Evolutionary conservation across 768 basidiomycete species (phyloP), one percentile per base, ranked within the genome.

Genomic region (Gelatoporia subvermispora): DNA sequence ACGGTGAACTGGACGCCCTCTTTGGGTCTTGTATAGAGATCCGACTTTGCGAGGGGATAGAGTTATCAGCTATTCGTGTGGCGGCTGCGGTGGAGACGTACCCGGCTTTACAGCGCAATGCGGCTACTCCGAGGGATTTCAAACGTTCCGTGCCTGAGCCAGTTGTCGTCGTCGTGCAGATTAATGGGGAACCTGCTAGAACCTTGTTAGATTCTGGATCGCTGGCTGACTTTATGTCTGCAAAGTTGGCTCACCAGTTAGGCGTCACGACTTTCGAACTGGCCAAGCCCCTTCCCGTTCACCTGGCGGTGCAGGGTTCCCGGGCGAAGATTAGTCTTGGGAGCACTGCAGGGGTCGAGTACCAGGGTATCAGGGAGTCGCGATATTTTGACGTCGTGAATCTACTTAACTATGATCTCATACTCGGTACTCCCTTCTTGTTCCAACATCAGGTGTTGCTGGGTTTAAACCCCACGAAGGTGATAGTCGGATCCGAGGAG

Each of bases 261-360:
- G 53, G 47, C 28, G 22, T 60, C 18, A 11, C 34, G 25, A 2
- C 31, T 7, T n/a, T 23, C 8, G 31, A 39, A 15, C 43, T 58
- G 13, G 49, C 39, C 22, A 57, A 57, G 38, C 58, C 53, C 4
- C 18, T 60, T 11, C 45, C 60, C 0, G 37, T 75, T 0, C 68
- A 72, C 13, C 53, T 78, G 1, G 74, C 73, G 0, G 67, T 71
- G 0, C 65, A 70, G 25, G 76, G 73, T 0, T 76, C 73, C 0
- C 41, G 64, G 0, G 63, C 70, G 0, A 67, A 67, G 43, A 58
- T 76, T 0, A 74, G 68, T 43, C 59, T 31, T 24, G 41, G 56
- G 0, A 51, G 36, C 8, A 47, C 34, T 5, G 55, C 48, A 0
- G 15, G 49, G 5, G 22, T 61, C 9, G 25, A 44, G 15, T 60